These are phyloP conservation scores for Drechslerella dactyloides DNA, from an alignment of 2,329 filamentous ascomycete genomes.

Conservation along the genomic window DNA sequence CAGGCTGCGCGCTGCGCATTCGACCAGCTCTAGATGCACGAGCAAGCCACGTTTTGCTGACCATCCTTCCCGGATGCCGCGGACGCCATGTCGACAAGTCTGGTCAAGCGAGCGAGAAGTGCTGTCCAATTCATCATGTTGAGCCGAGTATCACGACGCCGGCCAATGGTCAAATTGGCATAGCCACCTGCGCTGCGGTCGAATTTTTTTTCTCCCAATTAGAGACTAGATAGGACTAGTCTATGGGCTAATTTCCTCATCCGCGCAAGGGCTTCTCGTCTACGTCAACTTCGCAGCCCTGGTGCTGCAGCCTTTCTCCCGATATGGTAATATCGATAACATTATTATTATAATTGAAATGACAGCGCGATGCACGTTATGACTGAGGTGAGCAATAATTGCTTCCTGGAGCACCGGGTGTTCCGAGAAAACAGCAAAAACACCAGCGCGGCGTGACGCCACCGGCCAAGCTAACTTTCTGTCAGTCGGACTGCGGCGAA, in stretches of 20 bases:
- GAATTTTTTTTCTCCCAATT: slow-evolving; percentile 37
- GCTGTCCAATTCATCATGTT: slow-evolving; percentile 31
- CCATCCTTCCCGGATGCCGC: slow-evolving; percentile 20
- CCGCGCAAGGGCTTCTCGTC: slow-evolving; percentile 18
- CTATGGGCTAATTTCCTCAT: slow-evolving; percentile 2
- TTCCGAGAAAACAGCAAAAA: not conserved
- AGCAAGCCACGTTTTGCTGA: slow-evolving; percentile 33
- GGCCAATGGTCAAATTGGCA: slow-evolving; percentile 28
- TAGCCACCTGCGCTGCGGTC: slow-evolving; percentile 38
- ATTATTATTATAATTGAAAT: slow-evolving; percentile 5
- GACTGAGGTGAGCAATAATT: not conserved
- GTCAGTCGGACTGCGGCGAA: slow-evolving; percentile 22
- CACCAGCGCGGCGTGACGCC: slow-evolving; percentile 12
- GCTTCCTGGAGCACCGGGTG: not conserved
- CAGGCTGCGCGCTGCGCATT: not conserved
- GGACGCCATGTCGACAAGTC: slow-evolving; percentile 19
- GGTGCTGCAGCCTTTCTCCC: not conserved
- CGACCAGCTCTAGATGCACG: not conserved
- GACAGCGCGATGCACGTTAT: not conserved
- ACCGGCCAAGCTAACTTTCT: slow-evolving; percentile 17
- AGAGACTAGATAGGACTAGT: slow-evolving; percentile 44
- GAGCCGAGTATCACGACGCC: slow-evolving; percentile 20
- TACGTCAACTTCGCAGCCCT: slow-evolving; percentile 25
- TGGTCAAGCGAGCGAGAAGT: slow-evolving; percentile 48
- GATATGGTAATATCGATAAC: not conserved